Evolutionary conservation across 495 filamentous ascomycete genomes (phyloP).

Genomic region (Daldinia bambusicola): DNA sequence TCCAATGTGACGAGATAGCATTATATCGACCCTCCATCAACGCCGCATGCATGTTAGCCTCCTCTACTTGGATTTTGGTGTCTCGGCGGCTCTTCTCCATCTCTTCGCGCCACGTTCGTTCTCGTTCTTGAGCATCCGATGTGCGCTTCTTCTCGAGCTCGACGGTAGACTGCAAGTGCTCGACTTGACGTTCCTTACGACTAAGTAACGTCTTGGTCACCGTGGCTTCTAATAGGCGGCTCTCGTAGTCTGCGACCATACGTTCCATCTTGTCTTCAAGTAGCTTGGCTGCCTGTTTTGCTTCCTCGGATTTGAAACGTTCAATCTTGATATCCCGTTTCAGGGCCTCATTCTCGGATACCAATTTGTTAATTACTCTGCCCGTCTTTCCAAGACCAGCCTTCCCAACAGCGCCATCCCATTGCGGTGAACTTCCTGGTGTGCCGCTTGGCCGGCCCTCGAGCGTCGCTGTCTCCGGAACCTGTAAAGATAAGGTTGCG

Average conservation of each 20-base stretch:
- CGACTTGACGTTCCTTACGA: constrained; percentile 82
- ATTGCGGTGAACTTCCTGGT: constrained; percentile 53
- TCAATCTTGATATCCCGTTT: constrained; percentile 83
- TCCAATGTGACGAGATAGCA: constrained; percentile 73
- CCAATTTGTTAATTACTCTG: constrained; percentile 89
- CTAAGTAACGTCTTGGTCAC: constrained; percentile 75
- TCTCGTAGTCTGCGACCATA: constrained; percentile 72
- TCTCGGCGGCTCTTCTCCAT: constrained; percentile 70
- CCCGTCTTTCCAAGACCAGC: constrained; percentile 88
- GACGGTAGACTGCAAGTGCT: constrained; percentile 73
- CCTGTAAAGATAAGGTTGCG: constrained; percentile 28
- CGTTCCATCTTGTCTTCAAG: constrained; percentile 78
- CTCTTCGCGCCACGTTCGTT: constrained; percentile 69
- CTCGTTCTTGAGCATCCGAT: constrained; percentile 65
- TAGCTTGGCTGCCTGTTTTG: constrained; percentile 74
- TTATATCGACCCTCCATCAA: constrained; percentile 74
- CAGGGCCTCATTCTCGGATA: constrained; percentile 87
- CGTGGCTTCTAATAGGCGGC: constrained; percentile 74
- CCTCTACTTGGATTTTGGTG: constrained; percentile 69
- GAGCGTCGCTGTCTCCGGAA: constrained; percentile 38
- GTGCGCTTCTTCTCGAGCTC: constrained; percentile 73
- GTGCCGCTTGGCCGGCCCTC: constrained; percentile 49
- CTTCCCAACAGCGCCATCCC: constrained; percentile 81
- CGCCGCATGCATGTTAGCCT: constrained; percentile 65
- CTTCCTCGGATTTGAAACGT: constrained; percentile 75